Percentiles rank a stretch among this genome's conserved stretches.
Evolutionary conservation across 2,329 filamentous ascomycete species (phyloP).

Genomic region (Ceratocystis cubensis): DNA sequence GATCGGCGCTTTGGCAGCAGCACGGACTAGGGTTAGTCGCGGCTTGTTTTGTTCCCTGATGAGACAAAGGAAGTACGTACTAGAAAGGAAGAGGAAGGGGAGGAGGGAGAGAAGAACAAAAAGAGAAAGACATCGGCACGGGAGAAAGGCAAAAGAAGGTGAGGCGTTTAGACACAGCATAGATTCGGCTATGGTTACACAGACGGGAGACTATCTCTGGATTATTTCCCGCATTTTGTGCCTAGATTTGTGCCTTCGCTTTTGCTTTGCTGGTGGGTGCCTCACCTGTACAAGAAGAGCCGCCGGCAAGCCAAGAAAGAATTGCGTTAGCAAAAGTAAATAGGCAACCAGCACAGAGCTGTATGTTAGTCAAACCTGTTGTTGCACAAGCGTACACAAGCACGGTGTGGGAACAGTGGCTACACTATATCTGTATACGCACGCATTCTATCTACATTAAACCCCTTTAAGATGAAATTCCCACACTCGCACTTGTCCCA

Average conservation of each 20-base stretch:
- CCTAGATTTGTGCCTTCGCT: background rate
- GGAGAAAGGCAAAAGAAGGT: background rate
- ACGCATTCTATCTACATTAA: background rate
- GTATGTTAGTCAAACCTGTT: background rate
- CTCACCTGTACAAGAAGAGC: too few relatives aligned
- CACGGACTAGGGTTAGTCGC: background rate
- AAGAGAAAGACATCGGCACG: background rate
- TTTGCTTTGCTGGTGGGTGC: too few relatives aligned
- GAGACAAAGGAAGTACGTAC: background rate
- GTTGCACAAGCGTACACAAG: background rate
- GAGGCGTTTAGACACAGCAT: background rate
- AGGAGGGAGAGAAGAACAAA: background rate
- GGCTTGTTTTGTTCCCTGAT: background rate
- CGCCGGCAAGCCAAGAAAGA: too few relatives aligned
- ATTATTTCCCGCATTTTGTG: background rate
- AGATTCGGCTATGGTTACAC: slow-evolving; percentile 4
- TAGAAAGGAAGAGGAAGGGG: background rate
- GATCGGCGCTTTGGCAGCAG: background rate
- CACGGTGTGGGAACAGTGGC: background rate
- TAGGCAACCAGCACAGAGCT: background rate
- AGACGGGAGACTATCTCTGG: background rate
- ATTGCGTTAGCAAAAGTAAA: too few relatives aligned
- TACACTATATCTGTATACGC: background rate
- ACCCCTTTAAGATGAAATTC: background rate
- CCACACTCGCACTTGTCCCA: background rate